These are phyloP conservation scores for Iris pallida DNA, from an alignment of 116 monocot species.

Conservation along the genomic window DNA sequence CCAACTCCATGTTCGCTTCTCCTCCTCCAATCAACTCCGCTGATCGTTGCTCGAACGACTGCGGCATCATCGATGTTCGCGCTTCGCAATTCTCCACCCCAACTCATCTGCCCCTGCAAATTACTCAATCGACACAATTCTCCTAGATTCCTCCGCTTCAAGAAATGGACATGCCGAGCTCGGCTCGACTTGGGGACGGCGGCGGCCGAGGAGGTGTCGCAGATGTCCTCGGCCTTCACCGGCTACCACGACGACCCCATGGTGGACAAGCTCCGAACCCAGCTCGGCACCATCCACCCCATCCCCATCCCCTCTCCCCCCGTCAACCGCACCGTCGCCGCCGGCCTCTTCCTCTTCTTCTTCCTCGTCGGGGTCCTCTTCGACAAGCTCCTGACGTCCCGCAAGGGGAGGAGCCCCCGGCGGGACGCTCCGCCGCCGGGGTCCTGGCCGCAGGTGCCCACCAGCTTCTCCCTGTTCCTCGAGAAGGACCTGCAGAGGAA, in stretches of 20 bases:
- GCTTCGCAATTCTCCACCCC: too few relatives aligned
- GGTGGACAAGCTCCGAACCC: conserved; percentile 63
- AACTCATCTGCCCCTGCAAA: too few relatives aligned
- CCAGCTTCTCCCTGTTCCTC: conserved; percentile 80
- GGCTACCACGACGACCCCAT: conserved; percentile 57
- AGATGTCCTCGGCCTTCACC: conserved; percentile 36
- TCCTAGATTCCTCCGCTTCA: too few relatives aligned
- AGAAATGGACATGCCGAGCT: too few relatives aligned
- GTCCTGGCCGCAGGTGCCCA: conserved; percentile 85
- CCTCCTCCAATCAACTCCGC: too few relatives aligned
- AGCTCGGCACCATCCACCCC: conserved; percentile 72
- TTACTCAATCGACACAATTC: too few relatives aligned
- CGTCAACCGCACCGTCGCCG: conserved; percentile 38
- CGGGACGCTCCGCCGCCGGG: conserved; percentile 26
- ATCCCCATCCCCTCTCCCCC: conserved; percentile 37
- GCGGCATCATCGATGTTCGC: too few relatives aligned
- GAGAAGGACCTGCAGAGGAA: conserved; percentile 92
- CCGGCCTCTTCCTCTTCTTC: conserved; percentile 64
- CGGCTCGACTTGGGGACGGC: not conserved
- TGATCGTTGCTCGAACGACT: too few relatives aligned
- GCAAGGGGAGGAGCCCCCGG: conserved; percentile 36
- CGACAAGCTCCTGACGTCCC: conserved; percentile 68
- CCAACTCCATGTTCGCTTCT: too few relatives aligned
- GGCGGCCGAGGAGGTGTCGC: conserved; percentile 13
- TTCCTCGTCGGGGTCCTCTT: conserved; percentile 73